Base-by-base conservation (phyloP, 1,284 basidiomycete species). In the Cryptococcus hybrid region DNA sequence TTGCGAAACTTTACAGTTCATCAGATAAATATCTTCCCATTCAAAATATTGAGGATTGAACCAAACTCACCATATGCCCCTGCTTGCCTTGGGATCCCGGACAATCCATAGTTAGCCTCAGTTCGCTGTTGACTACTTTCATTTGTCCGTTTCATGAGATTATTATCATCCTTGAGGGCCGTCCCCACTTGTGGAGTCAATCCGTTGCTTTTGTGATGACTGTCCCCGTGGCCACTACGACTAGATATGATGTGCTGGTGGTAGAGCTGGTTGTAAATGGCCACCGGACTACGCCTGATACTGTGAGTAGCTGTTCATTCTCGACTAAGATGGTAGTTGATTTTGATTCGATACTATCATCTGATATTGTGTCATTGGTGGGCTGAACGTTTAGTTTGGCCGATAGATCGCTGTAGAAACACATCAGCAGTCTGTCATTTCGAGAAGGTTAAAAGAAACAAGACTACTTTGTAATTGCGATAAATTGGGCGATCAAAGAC, bases 401-500 rank as follows among this genome's bases (percentile, higher is more conserved):
- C 18, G 40, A 44, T 8, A 52, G 30, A 15, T 44, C 43, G 43
- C 40, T 52, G 9, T n/a, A 44, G 6, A 11, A 24, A 24, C 43
- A 15, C n/a, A 30, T 15, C 24, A 15, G 30, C 8, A 18, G 6
- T 18, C 8, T 30, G 9, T 9, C 40, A 3, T 24, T 7, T 9
- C 12, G 13, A 12, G n/a, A 34, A 24, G 43, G 13, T 3, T 11
- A 7, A 13, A 7, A 36, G 5, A 24, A 24, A n/a, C 11, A 37
- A 34, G 62, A 69, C 58, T 50, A 70, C 70, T 61, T 52, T 5
- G 64, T 63, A n/a, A 73, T 45, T 5, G 60, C 61, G 30, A 71
- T 59, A 54, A 71, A 71, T 47, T 69, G 69, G 9, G 61, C 66
- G 9, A 66, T 60, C 51, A 68, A 48, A 35, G 62, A 58, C 69